Evolutionary conservation across 495 filamentous ascomycete genomes (phyloP), one percentile per base, ranked within the genome.

Genomic region (Lindgomyces ingoldianus): DNA sequence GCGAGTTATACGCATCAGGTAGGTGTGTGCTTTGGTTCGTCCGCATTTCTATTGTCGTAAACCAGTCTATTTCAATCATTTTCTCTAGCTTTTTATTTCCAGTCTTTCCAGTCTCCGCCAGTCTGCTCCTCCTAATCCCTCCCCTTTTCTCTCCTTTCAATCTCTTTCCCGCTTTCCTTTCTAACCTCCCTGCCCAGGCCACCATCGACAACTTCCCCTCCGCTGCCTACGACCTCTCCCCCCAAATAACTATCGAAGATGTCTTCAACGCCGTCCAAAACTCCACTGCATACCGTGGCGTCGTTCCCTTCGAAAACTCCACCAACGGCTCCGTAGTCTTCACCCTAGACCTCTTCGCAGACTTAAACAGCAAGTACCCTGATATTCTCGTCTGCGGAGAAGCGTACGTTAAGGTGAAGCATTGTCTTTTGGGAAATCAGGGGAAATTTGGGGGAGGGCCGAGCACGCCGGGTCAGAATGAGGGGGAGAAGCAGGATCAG

Each of bases 221-320:
- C 12, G 8, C 49, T 3, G 46, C 57, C 9, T 56, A 70, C 57
- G 55, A 21, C n/a, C 57, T 74, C 25, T 14, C 42, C 3, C 70
- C 74, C n/a, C 64, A 66, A 62, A 62, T 60, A 14, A 72, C 70
- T 10, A 75, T 82, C 56, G 61, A 78, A 83, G 91, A 93, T 62
- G 85, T 95, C 64, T 96, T 98, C 74, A 78, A 82, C 29, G 81
- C 84, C 16, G 87, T 96, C 19, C 91, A 96, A 74, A 78, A 81
- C 14, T 75, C 82, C 60, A 61, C 73, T 22, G 81, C 82, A 0
- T 74, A 80, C 60, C 88, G 85, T 70, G 93, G 91, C 62, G 89
- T 98, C 3, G 90, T 97, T 16, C 94, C 94, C 27, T 93, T 95
- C 77, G 94, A 98, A 75, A 98, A 98, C 76, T 93, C 88, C 10